Base-by-base conservation (phyloP, 2,329 filamentous ascomycete genomes). In the Alternaria ventricosa region DNA sequence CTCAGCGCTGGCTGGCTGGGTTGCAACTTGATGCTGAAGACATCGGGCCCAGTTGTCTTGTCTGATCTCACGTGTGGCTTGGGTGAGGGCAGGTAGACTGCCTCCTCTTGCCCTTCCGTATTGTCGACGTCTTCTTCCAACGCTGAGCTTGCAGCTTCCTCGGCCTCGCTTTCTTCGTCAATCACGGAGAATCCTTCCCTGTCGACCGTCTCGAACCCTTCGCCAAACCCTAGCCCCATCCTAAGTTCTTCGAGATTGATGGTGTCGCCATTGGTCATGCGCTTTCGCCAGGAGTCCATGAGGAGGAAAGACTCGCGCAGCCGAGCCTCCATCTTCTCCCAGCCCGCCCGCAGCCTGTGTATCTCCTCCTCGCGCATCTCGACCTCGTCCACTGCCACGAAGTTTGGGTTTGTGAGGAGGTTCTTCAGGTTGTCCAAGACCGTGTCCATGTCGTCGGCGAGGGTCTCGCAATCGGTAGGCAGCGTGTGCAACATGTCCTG, bases 341-440 rank as follows among this genome's bases (percentile, higher is more conserved):
- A 97, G 15, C 94, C 93, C 59, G 91, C 88, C 58, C 93, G 89
- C 51, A 99, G 84, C 55, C 92, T 88, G 56, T 87, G 86, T 68
- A 99, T 98, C 78, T 97, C 94, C 63, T 96, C 91, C 68, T 99
- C 95, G 58, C 95, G 89, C n/a, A 94, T 82, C 75, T 96, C 90
- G 3, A 99, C 93, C 78, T 98, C 96, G 73, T 98, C 96, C 22
- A 98, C 88, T 0, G 95, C 92, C 13, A 97, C 96, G 78, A 98
- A 99, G 3, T 94, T 97, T 1, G 96, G 96, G 75, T 98, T 98
- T 9, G 94, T 97, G 47, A 99, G 85, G 41, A 99, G 88, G 3
- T 87, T 91, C 68, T 92, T 88, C 67, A 99, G 87, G 75, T 97
- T 93, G 33, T 92, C 89, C 64, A 98, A 85, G 10, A 97, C 89